A percentile compares a stretch with the other conserved stretches of the same genome.
Evolutionary conservation across 1,284 basidiomycete species (phyloP).

Genomic region (Ceratobasidium sp.): DNA sequence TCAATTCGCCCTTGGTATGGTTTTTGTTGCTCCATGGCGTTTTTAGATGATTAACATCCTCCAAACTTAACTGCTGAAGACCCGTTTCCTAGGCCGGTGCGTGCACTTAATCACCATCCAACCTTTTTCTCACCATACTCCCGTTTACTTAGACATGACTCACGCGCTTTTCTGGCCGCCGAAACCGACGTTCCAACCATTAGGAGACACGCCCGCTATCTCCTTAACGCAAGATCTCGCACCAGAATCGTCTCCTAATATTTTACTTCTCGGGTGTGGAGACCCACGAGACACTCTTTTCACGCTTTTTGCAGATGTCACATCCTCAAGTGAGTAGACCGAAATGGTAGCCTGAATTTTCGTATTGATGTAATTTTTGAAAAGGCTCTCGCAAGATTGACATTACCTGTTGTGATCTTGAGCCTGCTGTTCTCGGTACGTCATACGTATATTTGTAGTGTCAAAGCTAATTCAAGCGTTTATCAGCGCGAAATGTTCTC

Average conservation of each 20-base stretch:
- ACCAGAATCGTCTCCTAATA: not conserved
- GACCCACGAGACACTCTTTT: not conserved
- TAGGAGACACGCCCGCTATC: not conserved
- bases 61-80: too few relatives aligned
- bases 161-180: not conserved
- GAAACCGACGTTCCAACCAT: not conserved
- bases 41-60: too few relatives aligned
- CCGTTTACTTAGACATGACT: too few relatives aligned
- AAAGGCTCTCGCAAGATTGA: not conserved
- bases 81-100: too few relatives aligned
- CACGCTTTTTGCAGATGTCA: not conserved
- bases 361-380: not conserved
- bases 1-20: too few relatives aligned
- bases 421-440: not conserved
- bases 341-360: not conserved
- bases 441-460: not conserved
- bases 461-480: not conserved
- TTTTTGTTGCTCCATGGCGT: too few relatives aligned
- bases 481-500: slow-evolving; percentile 21
- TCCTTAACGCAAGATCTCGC: not conserved
- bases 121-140: too few relatives aligned
- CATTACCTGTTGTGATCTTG: not conserved
- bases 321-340: not conserved
- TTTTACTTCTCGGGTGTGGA: not conserved
- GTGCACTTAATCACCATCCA: too few relatives aligned